These are phyloP conservation scores for Fusarium aywerte DNA, from an alignment of 2,329 filamentous ascomycete species.

Conservation along the genomic window DNA sequence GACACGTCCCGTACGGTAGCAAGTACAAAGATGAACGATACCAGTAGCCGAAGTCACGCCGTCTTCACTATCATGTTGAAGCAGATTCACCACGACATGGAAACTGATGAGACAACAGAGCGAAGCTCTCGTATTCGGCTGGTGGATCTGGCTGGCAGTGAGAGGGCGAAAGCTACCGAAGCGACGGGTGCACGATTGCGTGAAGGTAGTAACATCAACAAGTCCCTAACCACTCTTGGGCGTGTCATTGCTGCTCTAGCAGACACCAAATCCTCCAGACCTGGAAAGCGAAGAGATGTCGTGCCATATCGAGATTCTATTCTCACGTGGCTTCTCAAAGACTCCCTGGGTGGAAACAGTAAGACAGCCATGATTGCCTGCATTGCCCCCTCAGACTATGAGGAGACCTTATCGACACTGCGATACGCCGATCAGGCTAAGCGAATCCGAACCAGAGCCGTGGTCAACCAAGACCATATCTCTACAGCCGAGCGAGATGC, in stretches of 20 bases:
- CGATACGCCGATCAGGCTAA: conserved; percentile 98
- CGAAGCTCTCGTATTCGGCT: conserved; percentile 92
- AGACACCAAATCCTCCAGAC: conserved; percentile 69
- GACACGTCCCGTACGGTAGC: conserved; percentile 89
- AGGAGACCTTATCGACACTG: conserved; percentile 94
- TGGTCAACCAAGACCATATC: conserved; percentile 95
- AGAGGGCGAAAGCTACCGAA: conserved; percentile 94
- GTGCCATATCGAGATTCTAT: conserved; percentile 94
- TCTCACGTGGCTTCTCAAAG: conserved; percentile 87
- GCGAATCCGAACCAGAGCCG: conserved; percentile 91
- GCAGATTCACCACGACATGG: conserved; percentile 97
- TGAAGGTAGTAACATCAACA: conserved; percentile 99
- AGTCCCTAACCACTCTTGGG: conserved; percentile 93
- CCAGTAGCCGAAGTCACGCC: conserved; percentile 92
- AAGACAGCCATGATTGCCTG: conserved; percentile 99
- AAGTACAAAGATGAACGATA: conserved; percentile 99
- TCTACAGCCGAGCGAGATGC: conserved; percentile 93
- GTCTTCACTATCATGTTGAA: conserved; percentile 99
- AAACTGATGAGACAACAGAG: conserved; percentile 97
- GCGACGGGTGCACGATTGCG: conserved; percentile 90
- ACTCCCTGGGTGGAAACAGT: conserved; percentile 93
- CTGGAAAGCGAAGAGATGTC: conserved; percentile 70
- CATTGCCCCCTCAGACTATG: conserved; percentile 94
- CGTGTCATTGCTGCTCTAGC: conserved; percentile 94
- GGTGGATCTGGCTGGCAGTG: conserved; percentile 93